A percentile compares a stretch with the other conserved stretches of the same genome.
Evolutionary conservation across 768 basidiomycete species (phyloP).

Genomic region (Termitomyces sp.): DNA sequence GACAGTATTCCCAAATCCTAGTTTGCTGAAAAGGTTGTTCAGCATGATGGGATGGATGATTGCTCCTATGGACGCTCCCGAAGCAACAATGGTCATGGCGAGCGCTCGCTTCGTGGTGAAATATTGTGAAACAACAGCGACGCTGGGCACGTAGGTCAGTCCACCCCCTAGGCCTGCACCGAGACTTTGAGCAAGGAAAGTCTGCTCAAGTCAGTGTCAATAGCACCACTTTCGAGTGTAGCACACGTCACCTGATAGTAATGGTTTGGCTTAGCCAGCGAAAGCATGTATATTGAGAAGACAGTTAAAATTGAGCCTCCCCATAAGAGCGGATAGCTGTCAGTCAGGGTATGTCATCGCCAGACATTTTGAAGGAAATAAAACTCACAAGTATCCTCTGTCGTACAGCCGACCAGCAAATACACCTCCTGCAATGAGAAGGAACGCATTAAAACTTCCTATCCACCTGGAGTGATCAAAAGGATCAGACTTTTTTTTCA

Average conservation of each 20-base stretch:
- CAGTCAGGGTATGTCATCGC: background rate
- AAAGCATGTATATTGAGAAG: conserved; percentile 42
- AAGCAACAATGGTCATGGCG: conserved; percentile 43
- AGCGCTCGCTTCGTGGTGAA: conserved; percentile 39
- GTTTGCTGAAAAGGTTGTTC: conserved; percentile 31
- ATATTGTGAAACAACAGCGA: conserved; percentile 42
- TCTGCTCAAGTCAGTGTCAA: background rate
- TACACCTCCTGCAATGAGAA: conserved; percentile 37
- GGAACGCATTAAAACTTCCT: conserved; percentile 38
- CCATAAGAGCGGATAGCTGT: conserved; percentile 27
- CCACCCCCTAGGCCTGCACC: conserved; percentile 39
- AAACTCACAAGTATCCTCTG: conserved; percentile 41
- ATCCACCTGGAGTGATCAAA: conserved; percentile 13
- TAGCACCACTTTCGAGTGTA: no score
- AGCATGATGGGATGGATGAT: conserved; percentile 43
- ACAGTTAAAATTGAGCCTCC: conserved; percentile 33
- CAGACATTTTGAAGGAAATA: background rate
- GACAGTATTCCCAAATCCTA: conserved; percentile 40
- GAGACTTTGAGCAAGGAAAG: conserved; percentile 40
- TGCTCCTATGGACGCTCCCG: conserved; percentile 42
- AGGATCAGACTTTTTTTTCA: background rate
- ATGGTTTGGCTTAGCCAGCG: conserved; percentile 35
- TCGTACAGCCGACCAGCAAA: conserved; percentile 42
- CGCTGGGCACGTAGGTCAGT: conserved; percentile 38
- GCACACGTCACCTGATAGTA: conserved; percentile 34